Base-by-base conservation (phyloP, 78 protist species). In the Dictyostelium capitatum region DNA sequence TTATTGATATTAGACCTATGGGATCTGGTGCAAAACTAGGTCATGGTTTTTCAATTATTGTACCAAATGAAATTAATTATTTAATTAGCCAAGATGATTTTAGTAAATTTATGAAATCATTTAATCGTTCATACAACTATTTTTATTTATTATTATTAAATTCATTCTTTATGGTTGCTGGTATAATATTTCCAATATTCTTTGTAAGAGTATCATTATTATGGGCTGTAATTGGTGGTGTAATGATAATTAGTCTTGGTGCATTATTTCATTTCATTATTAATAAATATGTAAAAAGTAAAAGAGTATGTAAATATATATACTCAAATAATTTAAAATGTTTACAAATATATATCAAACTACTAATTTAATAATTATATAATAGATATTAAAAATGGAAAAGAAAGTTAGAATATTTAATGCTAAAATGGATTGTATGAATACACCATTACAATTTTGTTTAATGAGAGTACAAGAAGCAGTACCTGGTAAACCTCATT, bases 401-500 rank as follows among this genome's bases (percentile, higher is more conserved):
- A 67, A 67, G 17, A 67, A 32, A 32, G 17, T 67, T 12, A 32
- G 48, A 65, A 28, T 15, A 3, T 67, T 67, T 15, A 67, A 67
- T 32, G 30, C 30, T 12, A 67, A 67, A 67, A 67, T 67, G 75
- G 75, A 67, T 67, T 67, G 47, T 14, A 32, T 67, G 1, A 28
- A n/a, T 25, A 20, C 19, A 17, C 75, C 75, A 6, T 67, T 67
- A 67, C 75, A 67, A 67, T 67, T 67, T 32, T 67, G 75, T 67
- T 32, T 67, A 67, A 67, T 67, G 75, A 67, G 75, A 32, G 75
- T 67, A 15, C 75, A 67, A 67, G 75, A 67, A 67, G 75, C 75
- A 30, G 75, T 67, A 6, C 75, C 75, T 15, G 75, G 75, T 17
- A 67, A 67, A 32, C 75, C 75, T 3, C 75, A 67, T 32, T 67